These are phyloP conservation scores for Malassezia pachydermatis DNA, from an alignment of 1,284 basidiomycete species.

Conservation along the genomic window DNA sequence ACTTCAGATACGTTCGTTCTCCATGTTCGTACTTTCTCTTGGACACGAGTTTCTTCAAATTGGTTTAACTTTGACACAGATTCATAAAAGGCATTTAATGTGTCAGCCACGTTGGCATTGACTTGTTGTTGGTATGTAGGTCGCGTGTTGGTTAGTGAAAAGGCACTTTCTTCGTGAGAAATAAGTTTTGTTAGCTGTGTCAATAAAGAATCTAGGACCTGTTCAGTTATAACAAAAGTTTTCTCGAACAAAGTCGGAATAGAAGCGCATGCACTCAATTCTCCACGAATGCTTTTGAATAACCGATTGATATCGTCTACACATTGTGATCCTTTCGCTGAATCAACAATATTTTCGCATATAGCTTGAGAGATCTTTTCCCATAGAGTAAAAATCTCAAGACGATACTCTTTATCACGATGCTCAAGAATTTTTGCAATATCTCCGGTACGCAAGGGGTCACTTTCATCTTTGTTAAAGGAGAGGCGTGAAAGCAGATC, in stretches of 20 bases:
- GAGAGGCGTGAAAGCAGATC: constrained; percentile 4
- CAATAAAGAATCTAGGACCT: no score
- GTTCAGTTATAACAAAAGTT: no score
- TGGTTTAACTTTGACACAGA: neutral
- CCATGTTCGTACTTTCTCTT: neutral
- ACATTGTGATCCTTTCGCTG: no score
- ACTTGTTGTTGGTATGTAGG: neutral
- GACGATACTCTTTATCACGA: constrained; percentile 1
- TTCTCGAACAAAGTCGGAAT: no score
- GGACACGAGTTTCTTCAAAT: no score
- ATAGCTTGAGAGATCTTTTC: no score
- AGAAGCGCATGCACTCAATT: no score
- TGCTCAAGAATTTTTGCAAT: neutral
- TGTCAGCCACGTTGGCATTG: neutral
- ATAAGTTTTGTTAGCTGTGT: no score
- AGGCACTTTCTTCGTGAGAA: neutral
- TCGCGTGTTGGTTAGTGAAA: neutral
- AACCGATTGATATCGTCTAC: no score
- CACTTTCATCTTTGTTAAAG: neutral
- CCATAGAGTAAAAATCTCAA: no score
- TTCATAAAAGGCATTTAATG: neutral
- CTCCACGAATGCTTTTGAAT: no score
- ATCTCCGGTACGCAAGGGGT: neutral
- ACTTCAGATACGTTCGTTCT: neutral
- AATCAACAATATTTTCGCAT: no score